Evolutionary conservation across 176 grass and related monocot genomes (phyloP), one percentile per base, ranked within the genome.

Genomic region (Dactylis glomerata): DNA sequence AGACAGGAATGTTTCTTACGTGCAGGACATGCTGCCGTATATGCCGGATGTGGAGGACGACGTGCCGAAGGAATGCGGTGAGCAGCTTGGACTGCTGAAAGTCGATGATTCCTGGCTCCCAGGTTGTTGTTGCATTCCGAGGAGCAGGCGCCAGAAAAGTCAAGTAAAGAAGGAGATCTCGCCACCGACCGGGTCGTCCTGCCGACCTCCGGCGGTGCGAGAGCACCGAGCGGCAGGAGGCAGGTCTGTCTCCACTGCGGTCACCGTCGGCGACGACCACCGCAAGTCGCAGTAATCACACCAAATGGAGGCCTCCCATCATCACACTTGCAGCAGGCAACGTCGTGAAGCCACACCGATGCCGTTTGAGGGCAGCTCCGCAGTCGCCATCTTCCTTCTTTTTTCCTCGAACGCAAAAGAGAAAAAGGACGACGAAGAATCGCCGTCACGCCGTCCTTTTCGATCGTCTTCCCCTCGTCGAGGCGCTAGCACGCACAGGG

Each of bases 161-260:
- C 75, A 89, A 81, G 77, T n/a, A 50, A 77, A 46, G 81, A 65
- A 74, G 5, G 66, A 16, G 49, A 8, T 0, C 12, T 51, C 7
- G 3, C 30, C 3, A 6, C 12, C 9, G 36, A 67, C 63, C 31
- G 63, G 63, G 32, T 67, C 32, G 32, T 73, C 76, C 67, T 41
- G 82, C 82, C 55, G 66, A 84, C 66, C 81, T 88, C 65, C 68
- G 56, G 68, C 8, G 75, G 78, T 38, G 77, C 56, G 68, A 47
- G 55, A 61, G 50, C 79, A 23, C 54, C 66, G 17, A 9, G n/a
- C 6, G 31, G 33, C 10, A 8, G 34, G 24, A 1, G 34, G 70
- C 2, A 38, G 49, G 7, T 6, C 34, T 26, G 31, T 23, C 27
- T 0, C 38, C 20, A 55, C n/a, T 44, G n/a, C n/a, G 14, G n/a